Conservation (phyloP, 129 eudicot genomes). For the Flaveria robusta region DNA sequence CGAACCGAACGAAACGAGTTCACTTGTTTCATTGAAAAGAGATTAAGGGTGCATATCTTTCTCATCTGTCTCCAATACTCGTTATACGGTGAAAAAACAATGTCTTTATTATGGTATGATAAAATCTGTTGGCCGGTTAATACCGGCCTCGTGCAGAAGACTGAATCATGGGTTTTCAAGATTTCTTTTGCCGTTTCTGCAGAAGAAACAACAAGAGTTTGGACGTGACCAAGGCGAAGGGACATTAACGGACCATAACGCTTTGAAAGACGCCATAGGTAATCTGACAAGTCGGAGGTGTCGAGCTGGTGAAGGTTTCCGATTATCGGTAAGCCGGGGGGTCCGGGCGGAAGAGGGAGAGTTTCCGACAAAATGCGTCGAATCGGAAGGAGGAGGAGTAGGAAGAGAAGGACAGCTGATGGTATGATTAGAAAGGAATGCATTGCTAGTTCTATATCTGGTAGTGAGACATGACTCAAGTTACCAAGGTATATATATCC, state of each 20-base stretch:
- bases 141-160: constrained; percentile 28
- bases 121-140: constrained; percentile 16
- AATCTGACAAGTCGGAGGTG: constrained; percentile 7
- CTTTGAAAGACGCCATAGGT: constrained; percentile 35
- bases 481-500: no score
- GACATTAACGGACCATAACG: constrained; percentile 45
- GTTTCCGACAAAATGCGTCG: not conserved
- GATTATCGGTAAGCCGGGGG: constrained; percentile 40
- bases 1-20: constrained; percentile 38
- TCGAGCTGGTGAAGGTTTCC: constrained; percentile 40
- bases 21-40: constrained; percentile 37
- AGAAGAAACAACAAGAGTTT: constrained; percentile 35
- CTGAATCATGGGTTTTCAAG: constrained; percentile 36
- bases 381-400: constrained; percentile 13
- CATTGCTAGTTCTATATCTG: not conserved
- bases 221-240: constrained; percentile 24
- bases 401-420: not conserved
- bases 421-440: constrained; percentile 1
- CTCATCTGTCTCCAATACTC: constrained; percentile 41
- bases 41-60: constrained; percentile 32
- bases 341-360: constrained; percentile 38
- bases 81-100: constrained; percentile 25
- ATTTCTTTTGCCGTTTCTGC: constrained; percentile 40
- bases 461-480: no score
- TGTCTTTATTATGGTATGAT: constrained; percentile 21